A percentile compares a stretch with the other conserved stretches of the same genome.
phyloP scores from a whole-genome alignment of 345 rosid genomes.

The Boechera stricta region DNA sequence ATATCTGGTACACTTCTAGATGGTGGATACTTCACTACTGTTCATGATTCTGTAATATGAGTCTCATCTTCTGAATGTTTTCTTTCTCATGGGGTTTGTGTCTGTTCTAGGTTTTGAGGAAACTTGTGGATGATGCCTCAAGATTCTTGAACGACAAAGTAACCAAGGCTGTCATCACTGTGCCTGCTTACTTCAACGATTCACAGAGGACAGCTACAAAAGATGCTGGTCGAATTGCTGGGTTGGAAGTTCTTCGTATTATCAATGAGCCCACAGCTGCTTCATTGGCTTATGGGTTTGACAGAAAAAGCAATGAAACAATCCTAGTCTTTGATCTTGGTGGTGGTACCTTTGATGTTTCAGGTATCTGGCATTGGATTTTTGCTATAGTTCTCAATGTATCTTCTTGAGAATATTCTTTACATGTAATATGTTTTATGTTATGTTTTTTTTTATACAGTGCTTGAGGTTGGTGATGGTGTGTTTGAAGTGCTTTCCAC shows the following conservation, averaged over 20 bases:
- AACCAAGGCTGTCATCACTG: conserved; percentile 72
- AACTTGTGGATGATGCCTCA: conserved; percentile 96
- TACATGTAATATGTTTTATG: conserved; percentile 1
- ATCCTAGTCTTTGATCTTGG: conserved; percentile 99
- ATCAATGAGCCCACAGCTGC: conserved; percentile 99
- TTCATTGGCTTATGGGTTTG: conserved; percentile 96
- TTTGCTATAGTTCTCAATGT: background rate
- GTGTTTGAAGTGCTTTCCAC: conserved; percentile 99
- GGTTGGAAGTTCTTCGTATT: conserved; percentile 85
- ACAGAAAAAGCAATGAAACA: conserved; percentile 91
- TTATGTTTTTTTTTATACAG: conserved; percentile 46
- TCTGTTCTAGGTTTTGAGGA: conserved; percentile 78
- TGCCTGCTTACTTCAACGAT: conserved; percentile 85
- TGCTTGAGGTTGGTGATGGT: conserved; percentile 99
- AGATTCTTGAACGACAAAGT: conserved; percentile 73
- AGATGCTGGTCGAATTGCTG: conserved; percentile 95
- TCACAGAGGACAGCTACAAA: conserved; percentile 97
- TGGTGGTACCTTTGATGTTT: conserved; percentile 99
- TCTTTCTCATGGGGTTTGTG: background rate
- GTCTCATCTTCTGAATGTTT: background rate
- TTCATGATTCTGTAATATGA: background rate
- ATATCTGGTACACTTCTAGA: background rate
- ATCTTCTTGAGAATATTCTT: background rate
- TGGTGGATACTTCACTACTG: background rate
- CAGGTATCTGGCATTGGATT: conserved; percentile 55